phyloP scores from a whole-genome alignment of 2,329 filamentous ascomycete species.

The Hymenoscyphus repandus region DNA sequence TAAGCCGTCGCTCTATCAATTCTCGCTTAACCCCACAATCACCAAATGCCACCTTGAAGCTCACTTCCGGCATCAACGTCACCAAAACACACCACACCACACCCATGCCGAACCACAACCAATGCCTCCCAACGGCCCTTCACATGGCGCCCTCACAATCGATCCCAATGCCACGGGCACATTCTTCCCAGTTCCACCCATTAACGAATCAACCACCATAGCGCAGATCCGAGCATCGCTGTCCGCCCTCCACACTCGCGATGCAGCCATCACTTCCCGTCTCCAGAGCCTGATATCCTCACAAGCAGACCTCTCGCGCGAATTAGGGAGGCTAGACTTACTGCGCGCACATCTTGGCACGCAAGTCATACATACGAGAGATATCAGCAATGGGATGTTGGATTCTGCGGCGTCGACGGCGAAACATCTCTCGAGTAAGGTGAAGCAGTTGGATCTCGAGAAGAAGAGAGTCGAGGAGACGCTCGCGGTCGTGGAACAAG shows the following conservation, averaged over 20 bases:
- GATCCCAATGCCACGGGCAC: constrained; percentile 10
- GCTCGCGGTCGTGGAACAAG: constrained; percentile 87
- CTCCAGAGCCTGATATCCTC: constrained; percentile 74
- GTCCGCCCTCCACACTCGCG: constrained; percentile 67
- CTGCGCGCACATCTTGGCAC: constrained; percentile 82
- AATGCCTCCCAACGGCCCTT: constrained; percentile 33
- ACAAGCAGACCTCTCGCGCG: constrained; percentile 80
- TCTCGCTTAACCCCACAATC: constrained; percentile 21
- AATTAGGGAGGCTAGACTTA: constrained; percentile 81
- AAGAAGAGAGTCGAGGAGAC: constrained; percentile 89
- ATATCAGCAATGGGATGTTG: constrained; percentile 87
- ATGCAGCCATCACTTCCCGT: constrained; percentile 66
- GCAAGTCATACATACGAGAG: constrained; percentile 76
- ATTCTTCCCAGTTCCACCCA: constrained; percentile 24
- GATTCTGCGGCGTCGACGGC: constrained; percentile 81
- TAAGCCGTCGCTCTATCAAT: neutral
- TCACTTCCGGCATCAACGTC: neutral
- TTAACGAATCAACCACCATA: constrained; percentile 69
- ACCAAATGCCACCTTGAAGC: constrained; percentile 9
- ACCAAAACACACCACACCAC: constrained; percentile 7
- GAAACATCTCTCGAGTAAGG: constrained; percentile 76
- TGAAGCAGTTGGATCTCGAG: constrained; percentile 83
- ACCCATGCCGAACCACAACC: constrained; percentile 29
- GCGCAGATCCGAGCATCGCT: constrained; percentile 77
- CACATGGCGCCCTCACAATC: constrained; percentile 26